phyloP scores from a whole-genome alignment of 2,329 filamentous ascomycete genomes.

The Cadophora sp. region DNA sequence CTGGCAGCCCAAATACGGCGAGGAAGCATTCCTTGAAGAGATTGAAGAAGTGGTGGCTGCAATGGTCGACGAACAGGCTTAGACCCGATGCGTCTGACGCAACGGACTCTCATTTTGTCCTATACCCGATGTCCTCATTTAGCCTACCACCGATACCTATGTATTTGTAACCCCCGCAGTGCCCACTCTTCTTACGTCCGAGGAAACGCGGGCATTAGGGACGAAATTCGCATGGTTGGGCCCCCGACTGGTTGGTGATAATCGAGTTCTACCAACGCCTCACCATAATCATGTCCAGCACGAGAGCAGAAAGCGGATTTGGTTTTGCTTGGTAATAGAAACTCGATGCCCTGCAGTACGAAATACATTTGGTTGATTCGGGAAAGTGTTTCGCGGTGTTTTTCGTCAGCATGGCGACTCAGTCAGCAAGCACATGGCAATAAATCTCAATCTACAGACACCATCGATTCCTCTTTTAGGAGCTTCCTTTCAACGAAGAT shows the following conservation, averaged over 20 bases:
- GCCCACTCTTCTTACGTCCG: background rate
- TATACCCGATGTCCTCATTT: constrained; percentile 32
- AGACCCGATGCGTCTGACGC: background rate
- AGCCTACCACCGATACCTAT: constrained; percentile 46
- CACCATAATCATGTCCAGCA: background rate
- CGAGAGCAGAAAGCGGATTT: background rate
- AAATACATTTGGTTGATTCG: constrained; percentile 40
- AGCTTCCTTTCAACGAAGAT: background rate
- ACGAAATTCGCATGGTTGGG: background rate
- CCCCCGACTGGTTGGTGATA: too few relatives aligned
- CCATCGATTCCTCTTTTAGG: background rate
- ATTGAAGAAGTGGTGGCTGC: constrained; percentile 39
- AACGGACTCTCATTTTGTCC: background rate
- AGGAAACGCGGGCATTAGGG: background rate
- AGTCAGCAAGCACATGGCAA: background rate
- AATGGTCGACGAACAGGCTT: constrained; percentile 25
- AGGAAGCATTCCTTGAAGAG: constrained; percentile 31
- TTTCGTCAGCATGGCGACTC: background rate
- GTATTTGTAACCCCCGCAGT: background rate
- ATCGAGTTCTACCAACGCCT: background rate
- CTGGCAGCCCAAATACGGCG: constrained; percentile 32
- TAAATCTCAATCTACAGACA: background rate
- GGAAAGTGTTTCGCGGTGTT: background rate
- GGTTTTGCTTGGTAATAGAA: background rate
- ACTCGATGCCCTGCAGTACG: background rate